Conservation (phyloP, 1,284 basidiomycete species). For the Microbotryomycetes sp. region DNA sequence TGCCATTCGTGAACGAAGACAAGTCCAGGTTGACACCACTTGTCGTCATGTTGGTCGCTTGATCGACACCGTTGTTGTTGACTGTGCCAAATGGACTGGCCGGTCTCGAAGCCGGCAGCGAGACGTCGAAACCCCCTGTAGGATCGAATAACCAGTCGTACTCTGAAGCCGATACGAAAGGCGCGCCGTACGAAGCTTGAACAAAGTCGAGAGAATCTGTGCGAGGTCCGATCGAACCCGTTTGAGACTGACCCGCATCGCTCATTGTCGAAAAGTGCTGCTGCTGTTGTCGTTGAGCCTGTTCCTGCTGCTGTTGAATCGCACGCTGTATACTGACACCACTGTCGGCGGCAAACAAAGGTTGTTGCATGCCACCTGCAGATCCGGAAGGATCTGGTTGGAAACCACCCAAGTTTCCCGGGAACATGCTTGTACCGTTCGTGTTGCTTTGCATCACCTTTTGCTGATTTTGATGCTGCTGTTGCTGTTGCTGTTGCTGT, state of each 20-base stretch:
- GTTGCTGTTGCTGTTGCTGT: not conserved
- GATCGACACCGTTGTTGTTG: not conserved
- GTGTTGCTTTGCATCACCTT: not conserved
- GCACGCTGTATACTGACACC: too few relatives aligned
- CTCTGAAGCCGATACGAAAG: slow-evolving; percentile 29
- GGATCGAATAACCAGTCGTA: slow-evolving; percentile 34
- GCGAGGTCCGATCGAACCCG: slow-evolving; percentile 13
- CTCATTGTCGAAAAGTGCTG: slow-evolving; percentile 2
- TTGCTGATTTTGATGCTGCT: not conserved
- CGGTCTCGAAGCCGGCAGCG: slow-evolving; percentile 23
- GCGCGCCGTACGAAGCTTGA: slow-evolving; percentile 28
- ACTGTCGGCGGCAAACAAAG: not conserved
- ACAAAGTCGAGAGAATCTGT: slow-evolving; percentile 28
- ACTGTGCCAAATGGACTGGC: slow-evolving; percentile 11
- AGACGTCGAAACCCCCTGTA: slow-evolving; percentile 20
- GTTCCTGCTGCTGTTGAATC: not conserved
- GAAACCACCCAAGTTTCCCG: not conserved
- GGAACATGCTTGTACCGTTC: not conserved
- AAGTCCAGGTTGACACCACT: not conserved
- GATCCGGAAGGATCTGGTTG: not conserved
- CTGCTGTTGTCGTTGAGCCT: not conserved
- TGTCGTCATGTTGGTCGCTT: not conserved
- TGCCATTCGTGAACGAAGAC: not conserved
- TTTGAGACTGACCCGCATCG: not conserved
- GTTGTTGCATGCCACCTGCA: not conserved